Evolutionary conservation across 805 yeast species (phyloP), one percentile per base, ranked within the genome.

Genomic region (Metschnikowia aberdeeniae): DNA sequence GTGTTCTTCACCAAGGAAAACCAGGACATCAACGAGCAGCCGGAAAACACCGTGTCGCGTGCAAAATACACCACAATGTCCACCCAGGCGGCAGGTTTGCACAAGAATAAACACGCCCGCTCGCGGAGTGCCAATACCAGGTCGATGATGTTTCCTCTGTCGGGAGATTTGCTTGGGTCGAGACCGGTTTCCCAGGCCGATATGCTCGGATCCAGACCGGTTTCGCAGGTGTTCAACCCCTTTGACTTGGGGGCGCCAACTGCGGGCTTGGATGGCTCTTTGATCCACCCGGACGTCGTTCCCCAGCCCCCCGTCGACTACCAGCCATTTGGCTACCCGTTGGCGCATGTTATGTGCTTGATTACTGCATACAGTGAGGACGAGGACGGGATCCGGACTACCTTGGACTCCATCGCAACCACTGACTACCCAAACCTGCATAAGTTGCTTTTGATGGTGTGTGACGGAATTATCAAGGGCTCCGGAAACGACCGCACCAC

Each of bases 301-400:
- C 87, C 95, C 1, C 98, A 92, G 62, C 97, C 98, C 0, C 96
- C 96, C 1, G 77, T 82, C 13, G 86, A 79, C 49, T 90, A 81
- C 69, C 90, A 86, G 72, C 98, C 99, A 4, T 88, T 77, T 22
- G 57, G 57, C 3, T 39, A 51, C 47, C 96, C 99, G 12, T 75
- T 93, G 55, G 72, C 68, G 12, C 76, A 71, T 49, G 51, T 66
- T 7, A 58, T 71, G 45, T 48, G 53, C 37, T 55, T 68, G 40
- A 95, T 93, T 8, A 93, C 99, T 1, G 92, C 97, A 60, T 93
- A 93, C 61, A 89, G 97, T 1, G 99, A 93, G 68, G 95, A 89
- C 62, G 86, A 80, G 54, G 84, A 75, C 10, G 96, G 95, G 50
- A 66, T 93, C 46, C 76, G 98, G 57, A 81, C 92, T 1, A 89